Conservation (phyloP, 2,329 filamentous ascomycete species). For the Curvularia sp. region DNA sequence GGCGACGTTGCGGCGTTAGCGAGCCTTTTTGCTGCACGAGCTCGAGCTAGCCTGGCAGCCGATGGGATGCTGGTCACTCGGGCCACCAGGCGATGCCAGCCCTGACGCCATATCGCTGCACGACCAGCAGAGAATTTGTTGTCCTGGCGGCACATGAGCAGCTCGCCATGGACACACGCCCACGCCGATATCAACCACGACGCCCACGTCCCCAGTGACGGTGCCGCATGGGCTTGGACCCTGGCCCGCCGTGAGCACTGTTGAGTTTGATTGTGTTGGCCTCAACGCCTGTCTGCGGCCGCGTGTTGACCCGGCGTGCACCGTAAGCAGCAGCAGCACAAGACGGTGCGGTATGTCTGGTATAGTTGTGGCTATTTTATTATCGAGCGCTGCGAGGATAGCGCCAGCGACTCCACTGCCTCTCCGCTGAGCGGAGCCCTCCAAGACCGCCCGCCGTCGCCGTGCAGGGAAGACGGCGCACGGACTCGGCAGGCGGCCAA, state of each 20-base stretch:
- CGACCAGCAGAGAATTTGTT: slow-evolving; percentile 13
- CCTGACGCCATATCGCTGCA: slow-evolving; percentile 33
- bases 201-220: slow-evolving; percentile 1
- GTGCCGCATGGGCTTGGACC: slow-evolving; percentile 29
- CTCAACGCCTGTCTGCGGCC: not conserved
- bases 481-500: slow-evolving; percentile 16
- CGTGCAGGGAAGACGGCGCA: slow-evolving; percentile 23
- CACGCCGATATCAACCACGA: not conserved
- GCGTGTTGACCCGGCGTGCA: slow-evolving; percentile 3
- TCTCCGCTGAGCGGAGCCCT: slow-evolving; percentile 32
- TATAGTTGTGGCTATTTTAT: not conserved
- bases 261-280: slow-evolving; percentile 8
- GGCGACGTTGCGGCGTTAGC: slow-evolving; percentile 28
- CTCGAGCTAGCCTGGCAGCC: slow-evolving; percentile 10
- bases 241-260: slow-evolving; percentile 24
- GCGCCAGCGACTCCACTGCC: slow-evolving; percentile 28
- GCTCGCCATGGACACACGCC: not conserved
- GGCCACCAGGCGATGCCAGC: slow-evolving; percentile 3
- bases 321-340: slow-evolving; percentile 17
- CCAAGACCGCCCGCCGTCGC: slow-evolving; percentile 10
- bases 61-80: no score
- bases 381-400: slow-evolving; percentile 27
- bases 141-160: slow-evolving; percentile 20
- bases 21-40: slow-evolving; percentile 30
- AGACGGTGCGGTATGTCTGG: slow-evolving; percentile 6